A percentile compares a stretch with the other conserved stretches of the same genome.
Conservation (phyloP, 495 filamentous ascomycete genomes). For the Sordaria brevicollis region DNA sequence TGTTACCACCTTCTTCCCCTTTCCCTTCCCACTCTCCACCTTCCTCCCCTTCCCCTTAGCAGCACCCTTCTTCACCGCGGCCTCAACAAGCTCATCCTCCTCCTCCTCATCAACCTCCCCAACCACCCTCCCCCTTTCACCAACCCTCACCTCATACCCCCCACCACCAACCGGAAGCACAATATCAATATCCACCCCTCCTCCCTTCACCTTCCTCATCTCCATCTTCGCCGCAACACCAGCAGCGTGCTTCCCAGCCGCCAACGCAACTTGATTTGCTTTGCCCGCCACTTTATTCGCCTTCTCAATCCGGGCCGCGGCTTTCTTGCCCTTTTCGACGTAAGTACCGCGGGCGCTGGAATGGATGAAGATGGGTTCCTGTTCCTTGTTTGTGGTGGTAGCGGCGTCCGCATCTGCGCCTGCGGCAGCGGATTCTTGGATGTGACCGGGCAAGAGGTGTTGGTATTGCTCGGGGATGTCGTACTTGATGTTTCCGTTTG, state of each 20-base stretch:
- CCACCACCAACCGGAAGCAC: not conserved
- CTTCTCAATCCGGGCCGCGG: not conserved
- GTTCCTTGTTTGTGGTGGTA: not conserved
- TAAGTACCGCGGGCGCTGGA: not conserved
- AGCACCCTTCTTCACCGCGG: not conserved
- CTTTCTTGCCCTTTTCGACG: not conserved
- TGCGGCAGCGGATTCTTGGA: not conserved
- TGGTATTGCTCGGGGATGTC: not conserved
- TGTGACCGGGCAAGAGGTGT: not conserved
- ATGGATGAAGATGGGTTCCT: not conserved
- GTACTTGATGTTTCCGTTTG: not conserved
- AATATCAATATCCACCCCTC: not conserved
- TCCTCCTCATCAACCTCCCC: too few species aligned
- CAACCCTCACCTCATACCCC: not conserved
- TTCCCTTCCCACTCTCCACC: too few species aligned
- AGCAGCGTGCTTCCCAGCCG: not conserved
- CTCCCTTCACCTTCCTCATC: not conserved
- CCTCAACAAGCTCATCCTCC: not conserved
- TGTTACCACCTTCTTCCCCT: not conserved
- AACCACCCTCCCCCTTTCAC: not conserved
- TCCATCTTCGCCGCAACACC: too few species aligned
- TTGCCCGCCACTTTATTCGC: not conserved
- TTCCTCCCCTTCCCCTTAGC: not conserved
- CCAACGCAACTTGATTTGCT: too few species aligned
- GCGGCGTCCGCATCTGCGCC: too few species aligned